Base-by-base conservation (phyloP, 179 eudicot genomes). In the Pouteria campechiana region DNA sequence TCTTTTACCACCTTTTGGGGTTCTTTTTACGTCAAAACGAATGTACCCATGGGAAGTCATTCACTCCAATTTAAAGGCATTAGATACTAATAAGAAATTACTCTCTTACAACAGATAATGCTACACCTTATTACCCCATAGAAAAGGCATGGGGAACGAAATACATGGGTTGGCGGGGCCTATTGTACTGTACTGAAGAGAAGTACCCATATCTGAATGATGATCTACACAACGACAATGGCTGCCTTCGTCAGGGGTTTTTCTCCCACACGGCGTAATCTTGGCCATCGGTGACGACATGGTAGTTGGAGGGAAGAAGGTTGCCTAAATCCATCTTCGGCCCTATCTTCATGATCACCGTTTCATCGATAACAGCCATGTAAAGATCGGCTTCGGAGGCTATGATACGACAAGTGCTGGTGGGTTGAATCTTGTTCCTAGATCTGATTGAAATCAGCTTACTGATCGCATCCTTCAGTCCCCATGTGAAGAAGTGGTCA, bases 401-500 rank as follows among this genome's bases (percentile, higher is more conserved):
- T 65, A 75, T 24, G 10, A 74, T 79, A 45, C 57, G 41, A 37
- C 74, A 71, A 3, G 22, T 58, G 54, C 82, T 78, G 5, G 59
- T 39, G 24, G 50, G 46, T 24, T 56, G 30, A n/a, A 79, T 68
- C 15, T 52, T 72, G 33, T 75, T 72, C 55, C 65, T 69, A 22
- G 17, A 24, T 34, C 88, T 68, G 3, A 75, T 55, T 20, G 58
- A 44, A 8, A 52, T 46, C 30, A 75, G 6, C 7, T 51, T 62
- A 0, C 61, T 21, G 9, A 79, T 63, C 20, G 30, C 74, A 18
- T 69, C 72, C 70, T 65, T 66, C 18, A 71, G 17, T 8, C 76
- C 82, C 76, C 78, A 71, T 9, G 68, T 79, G 19, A 75, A 56
- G 46, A 68, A 61, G 52, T 79, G 82, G 21, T 79, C 87, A 41